Conservation (phyloP, 1,284 basidiomycete genomes). For the Papiliotrema flavescens region DNA sequence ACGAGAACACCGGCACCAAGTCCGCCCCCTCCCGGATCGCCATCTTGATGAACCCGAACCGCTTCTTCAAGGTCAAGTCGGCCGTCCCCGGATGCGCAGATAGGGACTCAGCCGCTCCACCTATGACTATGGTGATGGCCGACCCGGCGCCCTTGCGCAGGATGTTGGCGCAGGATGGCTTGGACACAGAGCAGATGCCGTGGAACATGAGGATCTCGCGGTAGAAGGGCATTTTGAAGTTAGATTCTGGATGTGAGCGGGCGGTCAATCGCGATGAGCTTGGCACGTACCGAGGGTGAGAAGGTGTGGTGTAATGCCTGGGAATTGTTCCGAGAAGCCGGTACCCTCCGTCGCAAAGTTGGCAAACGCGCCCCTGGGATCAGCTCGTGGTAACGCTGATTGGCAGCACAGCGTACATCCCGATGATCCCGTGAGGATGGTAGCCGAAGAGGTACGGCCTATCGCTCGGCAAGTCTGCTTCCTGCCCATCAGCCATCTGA, state of each 20-base stretch:
- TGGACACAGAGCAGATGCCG: slow-evolving; percentile 90
- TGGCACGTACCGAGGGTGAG: slow-evolving; percentile 63
- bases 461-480: slow-evolving; percentile 83
- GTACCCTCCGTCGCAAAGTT: slow-evolving; percentile 94
- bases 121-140: slow-evolving; percentile 91
- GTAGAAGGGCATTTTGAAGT: slow-evolving; percentile 91
- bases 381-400: neutral
- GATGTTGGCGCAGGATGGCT: slow-evolving; percentile 83
- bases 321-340: slow-evolving; percentile 85
- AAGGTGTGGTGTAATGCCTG: slow-evolving; percentile 87
- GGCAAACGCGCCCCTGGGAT: slow-evolving; percentile 75
- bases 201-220: slow-evolving; percentile 81
- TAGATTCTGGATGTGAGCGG: slow-evolving; percentile 53
- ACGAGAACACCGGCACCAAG: slow-evolving; percentile 91
- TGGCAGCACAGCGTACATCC: slow-evolving; percentile 61
- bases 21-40: slow-evolving; percentile 92
- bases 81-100: slow-evolving; percentile 86
- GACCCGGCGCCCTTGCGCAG: slow-evolving; percentile 64
- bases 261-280: neutral
- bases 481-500: slow-evolving; percentile 53
- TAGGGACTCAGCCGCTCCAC: slow-evolving; percentile 91
- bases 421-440: slow-evolving; percentile 94
- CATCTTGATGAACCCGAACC: slow-evolving; percentile 92
- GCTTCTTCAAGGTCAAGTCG: slow-evolving; percentile 79
- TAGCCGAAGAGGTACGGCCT: slow-evolving; percentile 95